These are phyloP conservation scores for Entomortierella parvispora DNA, from an alignment of 192 early-diverging fungal genomes.

Conservation along the genomic window DNA sequence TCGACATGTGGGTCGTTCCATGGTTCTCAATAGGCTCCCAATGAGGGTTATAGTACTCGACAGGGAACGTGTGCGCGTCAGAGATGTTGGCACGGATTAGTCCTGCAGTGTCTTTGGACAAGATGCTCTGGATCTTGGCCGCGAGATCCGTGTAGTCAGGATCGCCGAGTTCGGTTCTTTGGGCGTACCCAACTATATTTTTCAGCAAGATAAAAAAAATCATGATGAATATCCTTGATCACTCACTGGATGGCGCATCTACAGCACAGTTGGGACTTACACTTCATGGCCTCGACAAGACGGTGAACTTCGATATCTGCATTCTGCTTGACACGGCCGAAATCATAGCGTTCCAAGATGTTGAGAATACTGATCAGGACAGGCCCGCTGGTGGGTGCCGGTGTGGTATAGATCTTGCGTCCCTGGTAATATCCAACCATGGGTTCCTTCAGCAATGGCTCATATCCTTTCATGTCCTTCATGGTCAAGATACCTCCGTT, in stretches of 20 bases:
- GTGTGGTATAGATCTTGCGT: slow-evolving; percentile 57
- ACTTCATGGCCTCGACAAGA: slow-evolving; percentile 89
- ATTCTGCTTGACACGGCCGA: slow-evolving; percentile 62
- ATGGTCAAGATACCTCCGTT: slow-evolving; percentile 82
- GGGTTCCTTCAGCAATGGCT: slow-evolving; percentile 65
- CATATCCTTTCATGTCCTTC: slow-evolving; percentile 78
- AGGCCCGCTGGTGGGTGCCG: slow-evolving; percentile 87
- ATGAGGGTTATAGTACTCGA: slow-evolving; percentile 81
- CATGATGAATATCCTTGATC: neutral
- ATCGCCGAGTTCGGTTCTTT: slow-evolving; percentile 85
- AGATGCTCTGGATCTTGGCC: slow-evolving; percentile 66
- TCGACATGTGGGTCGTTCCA: slow-evolving; percentile 93
- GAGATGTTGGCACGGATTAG: slow-evolving; percentile 77
- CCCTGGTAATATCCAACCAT: slow-evolving; percentile 82
- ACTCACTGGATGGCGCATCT: neutral
- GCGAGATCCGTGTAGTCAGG: slow-evolving; percentile 75
- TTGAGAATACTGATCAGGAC: slow-evolving; percentile 87
- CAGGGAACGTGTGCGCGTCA: slow-evolving; percentile 72
- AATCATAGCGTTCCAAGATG: slow-evolving; percentile 84
- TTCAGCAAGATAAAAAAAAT: neutral
- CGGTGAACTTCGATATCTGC: slow-evolving; percentile 80
- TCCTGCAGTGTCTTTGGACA: slow-evolving; percentile 75
- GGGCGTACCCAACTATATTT: slow-evolving; percentile 80
- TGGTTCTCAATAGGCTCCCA: slow-evolving; percentile 83
- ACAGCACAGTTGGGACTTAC: slow-evolving; percentile 18